phyloP scores from a whole-genome alignment of 1,284 basidiomycete species.

The Cutaneotrichosporon sp. region DNA sequence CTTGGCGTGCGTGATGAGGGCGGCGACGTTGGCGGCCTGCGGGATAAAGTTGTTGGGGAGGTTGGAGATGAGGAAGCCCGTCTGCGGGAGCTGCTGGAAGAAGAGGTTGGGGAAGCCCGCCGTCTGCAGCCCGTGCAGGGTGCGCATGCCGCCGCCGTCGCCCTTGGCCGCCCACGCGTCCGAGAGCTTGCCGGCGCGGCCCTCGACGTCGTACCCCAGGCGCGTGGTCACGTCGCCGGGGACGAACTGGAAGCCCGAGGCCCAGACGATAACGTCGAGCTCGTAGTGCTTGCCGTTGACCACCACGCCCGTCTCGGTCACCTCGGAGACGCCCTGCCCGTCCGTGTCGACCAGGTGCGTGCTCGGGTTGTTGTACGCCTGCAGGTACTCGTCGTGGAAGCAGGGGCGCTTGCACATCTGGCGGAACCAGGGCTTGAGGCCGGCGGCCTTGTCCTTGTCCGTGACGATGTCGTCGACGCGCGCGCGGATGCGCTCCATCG shows the following conservation, averaged over 20 bases:
- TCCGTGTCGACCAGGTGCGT: slow-evolving; percentile 22
- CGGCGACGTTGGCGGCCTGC: slow-evolving; percentile 5
- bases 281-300: slow-evolving; percentile 18
- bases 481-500: slow-evolving; percentile 7
- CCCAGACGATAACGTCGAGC: slow-evolving; percentile 19
- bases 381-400: slow-evolving; percentile 23
- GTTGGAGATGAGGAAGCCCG: slow-evolving; percentile 14
- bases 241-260: slow-evolving; percentile 19
- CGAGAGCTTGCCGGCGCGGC: slow-evolving; percentile 11
- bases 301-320: slow-evolving; percentile 15
- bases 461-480: slow-evolving; percentile 16
- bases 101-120: slow-evolving; percentile 24
- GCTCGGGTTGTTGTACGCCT: slow-evolving; percentile 17
- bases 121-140: slow-evolving; percentile 15
- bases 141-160: slow-evolving; percentile 16
- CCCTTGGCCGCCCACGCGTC: slow-evolving; percentile 12
- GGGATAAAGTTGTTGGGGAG: slow-evolving; percentile 19
- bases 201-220: slow-evolving; percentile 13
- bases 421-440: slow-evolving; percentile 20
- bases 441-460: slow-evolving; percentile 10
- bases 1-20: slow-evolving; percentile 11
- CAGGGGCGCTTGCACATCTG: slow-evolving; percentile 21
- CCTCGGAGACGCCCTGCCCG: slow-evolving; percentile 13
- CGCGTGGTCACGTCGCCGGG: slow-evolving; percentile 5
- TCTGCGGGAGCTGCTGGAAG: slow-evolving; percentile 10